Evolutionary conservation across 2,329 filamentous ascomycete species (phyloP), one percentile per base, ranked within the genome.

Genomic region (Hymenoscyphus fraxineus): DNA sequence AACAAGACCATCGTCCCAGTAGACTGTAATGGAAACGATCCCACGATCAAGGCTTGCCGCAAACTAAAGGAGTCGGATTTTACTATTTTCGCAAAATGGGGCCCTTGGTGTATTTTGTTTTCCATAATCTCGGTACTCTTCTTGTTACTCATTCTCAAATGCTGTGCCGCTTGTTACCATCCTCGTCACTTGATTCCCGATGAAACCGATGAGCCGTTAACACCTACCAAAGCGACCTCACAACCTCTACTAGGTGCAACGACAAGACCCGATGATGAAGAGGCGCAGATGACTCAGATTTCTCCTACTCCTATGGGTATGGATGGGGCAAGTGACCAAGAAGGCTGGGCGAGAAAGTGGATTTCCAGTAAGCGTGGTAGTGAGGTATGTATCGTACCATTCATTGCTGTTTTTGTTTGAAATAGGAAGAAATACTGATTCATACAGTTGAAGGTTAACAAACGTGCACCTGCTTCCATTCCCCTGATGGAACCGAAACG

Each of bases 281-380:
- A 66, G 56, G 40, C 16, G n/a, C 60, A 57, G 35, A 63, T 44
- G 32, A 31, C 27, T 35, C 44, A 40, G n/a, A 15, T 40, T 19
- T 41, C 47, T 39, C 16, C 40, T 54, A 16, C 38, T 10, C 35
- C 13, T 13, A 31, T 19, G 13, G 41, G 57, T 12, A 38, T 68
- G 32, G 69, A 70, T 64, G 69, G 65, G 39, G 51, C 64, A 13
- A 60, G 59, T 40, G 69, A 35, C 4, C 35, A 35, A 10, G 35
- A 69, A 54, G 63, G 64, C 3, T 68, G 67, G 67, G 64, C 19
- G 12, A 51, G 57, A n/a, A 63, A 55, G 35, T 67, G 64, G 65
- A 39, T 66, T 32, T 32, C 38, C 19, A 41, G 44, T 31, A 64
- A 41, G 35, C 38, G 51, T 19, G 35, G 22, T 7, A 38, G 10